These are phyloP conservation scores for Neobulgaria alba DNA, from an alignment of 2,329 filamentous ascomycete species.

Conservation along the genomic window DNA sequence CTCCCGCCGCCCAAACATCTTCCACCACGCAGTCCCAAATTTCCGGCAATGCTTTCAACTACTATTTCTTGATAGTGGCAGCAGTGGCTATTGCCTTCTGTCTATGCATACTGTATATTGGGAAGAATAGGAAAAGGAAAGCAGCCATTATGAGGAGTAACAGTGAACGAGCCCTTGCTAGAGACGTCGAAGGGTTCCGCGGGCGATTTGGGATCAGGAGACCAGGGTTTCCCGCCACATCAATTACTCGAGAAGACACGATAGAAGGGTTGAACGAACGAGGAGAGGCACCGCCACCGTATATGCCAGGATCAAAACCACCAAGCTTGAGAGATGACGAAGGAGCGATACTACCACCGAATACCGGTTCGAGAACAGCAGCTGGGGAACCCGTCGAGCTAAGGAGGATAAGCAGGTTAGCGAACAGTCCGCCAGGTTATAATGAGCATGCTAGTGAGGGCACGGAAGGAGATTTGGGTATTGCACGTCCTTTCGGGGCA, in stretches of 20 bases:
- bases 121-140: conserved; percentile 29
- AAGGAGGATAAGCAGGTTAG: conserved; percentile 5
- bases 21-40: conserved; percentile 19
- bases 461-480: conserved; percentile 1
- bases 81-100: conserved; percentile 36
- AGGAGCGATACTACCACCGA: neutral
- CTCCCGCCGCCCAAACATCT: conserved; percentile 4
- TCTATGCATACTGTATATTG: conserved; percentile 36
- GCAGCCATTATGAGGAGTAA: conserved; percentile 9
- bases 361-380: neutral
- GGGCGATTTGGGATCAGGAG: conserved; percentile 13
- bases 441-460: conserved; percentile 10
- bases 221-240: neutral
- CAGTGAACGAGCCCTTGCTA: conserved; percentile 27
- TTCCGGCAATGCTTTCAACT: conserved; percentile 45
- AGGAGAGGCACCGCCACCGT: conserved; percentile 58
- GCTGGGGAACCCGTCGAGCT: conserved; percentile 11
- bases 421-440: conserved; percentile 20
- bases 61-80: conserved; percentile 42
- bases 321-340: conserved; percentile 20
- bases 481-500: conserved; percentile 2
- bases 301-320: conserved; percentile 31
- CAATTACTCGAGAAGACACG: conserved; percentile 33
- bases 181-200: conserved; percentile 20
- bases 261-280: conserved; percentile 47